Conservation (phyloP, 1,139 yeast species). For the Debaryomycetaceae sp. region DNA sequence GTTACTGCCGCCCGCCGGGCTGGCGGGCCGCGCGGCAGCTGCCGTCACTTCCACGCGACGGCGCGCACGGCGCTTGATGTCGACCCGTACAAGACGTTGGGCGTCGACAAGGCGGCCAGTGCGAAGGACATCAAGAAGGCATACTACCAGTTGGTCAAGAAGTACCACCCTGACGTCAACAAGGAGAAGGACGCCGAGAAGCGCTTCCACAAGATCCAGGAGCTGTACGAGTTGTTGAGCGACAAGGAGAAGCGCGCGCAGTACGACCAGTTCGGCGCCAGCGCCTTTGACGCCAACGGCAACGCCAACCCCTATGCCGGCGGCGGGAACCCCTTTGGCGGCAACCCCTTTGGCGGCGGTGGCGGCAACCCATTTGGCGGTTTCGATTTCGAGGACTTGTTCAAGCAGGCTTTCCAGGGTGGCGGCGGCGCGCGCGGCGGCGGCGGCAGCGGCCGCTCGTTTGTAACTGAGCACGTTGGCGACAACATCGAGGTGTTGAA, state of each 20-base stretch:
- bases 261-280: slow-evolving; percentile 86
- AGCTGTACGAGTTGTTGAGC: slow-evolving; percentile 86
- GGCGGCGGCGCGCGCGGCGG: slow-evolving; percentile 38
- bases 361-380: slow-evolving; percentile 41
- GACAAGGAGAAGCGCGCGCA: slow-evolving; percentile 86
- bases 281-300: slow-evolving; percentile 72
- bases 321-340: slow-evolving; percentile 35
- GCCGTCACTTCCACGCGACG: slow-evolving; percentile 33
- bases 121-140: slow-evolving; percentile 90
- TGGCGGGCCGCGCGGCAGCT: too few species aligned
- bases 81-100: slow-evolving; percentile 84
- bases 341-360: slow-evolving; percentile 34
- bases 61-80: slow-evolving; percentile 23
- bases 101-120: slow-evolving; percentile 68
- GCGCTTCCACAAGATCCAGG: slow-evolving; percentile 88
- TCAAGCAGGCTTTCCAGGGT: slow-evolving; percentile 68
- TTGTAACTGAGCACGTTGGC: slow-evolving; percentile 77
- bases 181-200: slow-evolving; percentile 86
- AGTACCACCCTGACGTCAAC: slow-evolving; percentile 94
- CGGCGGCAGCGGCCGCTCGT: slow-evolving; percentile 33
- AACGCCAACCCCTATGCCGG: slow-evolving; percentile 55
- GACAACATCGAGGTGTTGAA: slow-evolving; percentile 82
- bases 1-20: too few species aligned
- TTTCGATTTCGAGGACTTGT: slow-evolving; percentile 80
- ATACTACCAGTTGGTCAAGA: slow-evolving; percentile 87